Evolutionary conservation across 2,329 filamentous ascomycete species (phyloP).

Genomic region (Diaporthe citriasiana): DNA sequence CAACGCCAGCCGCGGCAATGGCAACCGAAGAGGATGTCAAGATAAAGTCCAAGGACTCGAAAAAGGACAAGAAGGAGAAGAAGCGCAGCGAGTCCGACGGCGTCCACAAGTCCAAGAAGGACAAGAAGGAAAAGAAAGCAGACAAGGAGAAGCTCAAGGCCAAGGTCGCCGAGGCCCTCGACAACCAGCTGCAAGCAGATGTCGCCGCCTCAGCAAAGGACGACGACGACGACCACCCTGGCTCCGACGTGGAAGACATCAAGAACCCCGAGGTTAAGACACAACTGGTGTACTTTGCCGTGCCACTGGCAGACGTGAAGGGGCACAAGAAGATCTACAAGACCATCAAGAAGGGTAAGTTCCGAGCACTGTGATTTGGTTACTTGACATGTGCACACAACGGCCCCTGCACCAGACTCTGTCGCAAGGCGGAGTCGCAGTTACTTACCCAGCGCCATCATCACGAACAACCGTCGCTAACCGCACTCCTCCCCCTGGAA

Average conservation of each 20-base stretch:
- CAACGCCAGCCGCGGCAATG: conserved; percentile 51
- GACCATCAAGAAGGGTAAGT: conserved; percentile 72
- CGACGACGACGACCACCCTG: conserved; percentile 56
- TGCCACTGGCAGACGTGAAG: conserved; percentile 86
- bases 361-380: neutral
- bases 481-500: conserved; percentile 4
- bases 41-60: conserved; percentile 60
- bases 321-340: conserved; percentile 77
- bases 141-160: conserved; percentile 81
- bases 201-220: conserved; percentile 60
- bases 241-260: conserved; percentile 51
- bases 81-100: conserved; percentile 69
- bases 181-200: conserved; percentile 74
- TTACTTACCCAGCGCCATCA: neutral
- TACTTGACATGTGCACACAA: conserved; percentile 32
- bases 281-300: conserved; percentile 84
- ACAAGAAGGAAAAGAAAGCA: conserved; percentile 76
- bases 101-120: conserved; percentile 69
- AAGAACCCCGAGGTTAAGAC: conserved; percentile 57
- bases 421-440: conserved; percentile 39
- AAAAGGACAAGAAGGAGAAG: conserved; percentile 71
- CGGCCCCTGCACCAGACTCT: conserved; percentile 11
- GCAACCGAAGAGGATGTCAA: conserved; percentile 64
- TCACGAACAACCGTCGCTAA: conserved; percentile 11
- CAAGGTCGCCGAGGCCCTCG: conserved; percentile 71